A percentile compares a stretch with the other conserved stretches of the same genome.
Evolutionary conservation across 495 filamentous ascomycete species (phyloP).

Genomic region (Xylaria intraflava): DNA sequence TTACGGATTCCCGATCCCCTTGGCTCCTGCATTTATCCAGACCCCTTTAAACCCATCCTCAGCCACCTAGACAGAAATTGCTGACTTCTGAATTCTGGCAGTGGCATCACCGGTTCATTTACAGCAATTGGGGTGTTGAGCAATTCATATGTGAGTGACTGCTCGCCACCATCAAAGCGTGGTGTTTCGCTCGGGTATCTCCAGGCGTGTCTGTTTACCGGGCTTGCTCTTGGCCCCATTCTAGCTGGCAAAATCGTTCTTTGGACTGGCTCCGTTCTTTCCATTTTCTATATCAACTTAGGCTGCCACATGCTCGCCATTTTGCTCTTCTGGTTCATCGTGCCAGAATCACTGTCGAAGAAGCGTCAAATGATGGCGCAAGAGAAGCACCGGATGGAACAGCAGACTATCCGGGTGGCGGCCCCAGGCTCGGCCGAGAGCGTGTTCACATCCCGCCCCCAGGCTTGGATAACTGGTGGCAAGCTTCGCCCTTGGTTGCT

Average conservation of each 20-base stretch:
- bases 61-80: background rate
- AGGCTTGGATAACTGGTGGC: slow-evolving; percentile 20
- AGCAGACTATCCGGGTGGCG: slow-evolving; percentile 19
- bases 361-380: slow-evolving; percentile 60
- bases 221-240: slow-evolving; percentile 77
- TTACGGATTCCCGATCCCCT: background rate
- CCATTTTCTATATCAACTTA: slow-evolving; percentile 72
- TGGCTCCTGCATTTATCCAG: background rate
- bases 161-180: slow-evolving; percentile 68
- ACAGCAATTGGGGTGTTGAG: slow-evolving; percentile 71
- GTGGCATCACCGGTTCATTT: slow-evolving; percentile 77
- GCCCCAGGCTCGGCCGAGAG: slow-evolving; percentile 14
- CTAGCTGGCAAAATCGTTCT: slow-evolving; percentile 71
- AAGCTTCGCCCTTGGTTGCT: slow-evolving; percentile 35
- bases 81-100: background rate
- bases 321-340: slow-evolving; percentile 55
- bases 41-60: background rate
- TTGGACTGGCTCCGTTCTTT: slow-evolving; percentile 57
- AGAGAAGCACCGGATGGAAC: slow-evolving; percentile 50
- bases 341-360: slow-evolving; percentile 77
- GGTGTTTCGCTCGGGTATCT: slow-evolving; percentile 86
- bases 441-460: slow-evolving; percentile 11
- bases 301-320: slow-evolving; percentile 66
- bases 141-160: slow-evolving; percentile 83
- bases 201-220: slow-evolving; percentile 79